Evolutionary conservation across 768 basidiomycete genomes (phyloP).

Genomic region (Mycena rosella): DNA sequence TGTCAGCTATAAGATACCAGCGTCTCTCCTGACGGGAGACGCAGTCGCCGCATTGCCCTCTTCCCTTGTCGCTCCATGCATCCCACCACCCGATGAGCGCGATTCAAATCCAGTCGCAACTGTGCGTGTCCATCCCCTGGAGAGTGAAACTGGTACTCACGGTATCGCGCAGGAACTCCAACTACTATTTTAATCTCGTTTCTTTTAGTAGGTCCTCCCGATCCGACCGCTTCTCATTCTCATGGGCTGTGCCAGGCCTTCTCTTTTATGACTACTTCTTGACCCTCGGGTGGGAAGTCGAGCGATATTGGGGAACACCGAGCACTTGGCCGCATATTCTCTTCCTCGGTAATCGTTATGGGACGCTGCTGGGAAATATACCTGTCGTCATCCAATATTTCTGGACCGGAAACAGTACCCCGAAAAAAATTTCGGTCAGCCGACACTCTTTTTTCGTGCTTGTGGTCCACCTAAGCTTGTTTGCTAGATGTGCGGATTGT

Average conservation of each 20-base stretch:
- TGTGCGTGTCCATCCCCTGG: conserved; percentile 8
- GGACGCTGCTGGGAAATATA: conserved; percentile 12
- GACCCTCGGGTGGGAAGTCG: conserved; percentile 25
- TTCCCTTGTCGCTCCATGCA: not conserved
- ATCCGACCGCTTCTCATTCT: too few species aligned
- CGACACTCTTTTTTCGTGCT: too few species aligned
- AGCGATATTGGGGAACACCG: conserved; percentile 24
- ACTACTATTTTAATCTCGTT: conserved; percentile 19
- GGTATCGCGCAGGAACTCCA: conserved; percentile 10
- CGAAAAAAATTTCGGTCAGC: conserved; percentile 6
- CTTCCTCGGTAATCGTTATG: conserved; percentile 32
- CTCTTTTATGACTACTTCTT: conserved; percentile 34
- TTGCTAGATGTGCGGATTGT: not conserved
- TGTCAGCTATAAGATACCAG: too few species aligned
- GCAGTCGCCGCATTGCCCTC: too few species aligned
- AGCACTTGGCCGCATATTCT: conserved; percentile 11
- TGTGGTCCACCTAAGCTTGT: not conserved
- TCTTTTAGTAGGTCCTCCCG: conserved; percentile 2
- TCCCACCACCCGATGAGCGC: conserved; percentile 11
- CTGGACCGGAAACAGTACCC: conserved; percentile 5
- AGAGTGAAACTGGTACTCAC: too few species aligned
- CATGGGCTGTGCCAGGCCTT: too few species aligned
- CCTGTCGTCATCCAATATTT: conserved; percentile 31
- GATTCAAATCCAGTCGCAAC: conserved; percentile 17
- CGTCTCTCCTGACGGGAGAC: too few species aligned